A percentile compares a stretch with the other conserved stretches of the same genome.
Evolutionary conservation across 148 eudicot species (phyloP).

Genomic region (Fagopyrum esculentum): DNA sequence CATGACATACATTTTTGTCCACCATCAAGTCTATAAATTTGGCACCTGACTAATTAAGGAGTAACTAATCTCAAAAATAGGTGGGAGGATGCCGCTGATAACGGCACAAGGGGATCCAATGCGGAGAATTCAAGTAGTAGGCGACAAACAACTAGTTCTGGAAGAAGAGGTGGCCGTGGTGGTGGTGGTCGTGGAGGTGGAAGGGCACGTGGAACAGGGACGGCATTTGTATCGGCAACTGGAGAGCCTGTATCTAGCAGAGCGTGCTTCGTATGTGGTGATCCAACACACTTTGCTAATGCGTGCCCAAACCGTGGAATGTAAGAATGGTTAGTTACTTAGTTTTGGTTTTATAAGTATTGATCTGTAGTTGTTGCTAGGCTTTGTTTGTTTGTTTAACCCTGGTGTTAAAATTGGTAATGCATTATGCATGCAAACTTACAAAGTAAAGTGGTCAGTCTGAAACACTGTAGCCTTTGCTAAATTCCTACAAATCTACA

Average conservation of each 20-base stretch:
- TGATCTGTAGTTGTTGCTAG: no score
- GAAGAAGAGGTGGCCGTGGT: conserved; percentile 37
- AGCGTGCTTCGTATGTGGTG: conserved; percentile 74
- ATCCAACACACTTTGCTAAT: conserved; percentile 91
- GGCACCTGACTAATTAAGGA: not conserved
- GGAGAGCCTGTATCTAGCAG: conserved; percentile 75
- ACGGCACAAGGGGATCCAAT: conserved; percentile 27
- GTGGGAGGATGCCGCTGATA: conserved; percentile 68
- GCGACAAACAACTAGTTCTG: conserved; percentile 26
- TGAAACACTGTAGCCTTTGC: not conserved
- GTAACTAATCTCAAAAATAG: conserved; percentile 25
- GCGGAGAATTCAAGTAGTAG: conserved; percentile 24
- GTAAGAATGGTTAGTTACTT: not conserved
- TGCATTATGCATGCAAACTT: no score
- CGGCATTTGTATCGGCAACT: conserved; percentile 74
- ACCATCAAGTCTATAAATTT: not conserved
- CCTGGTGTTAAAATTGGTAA: no score
- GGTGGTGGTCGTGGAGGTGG: conserved; percentile 28
- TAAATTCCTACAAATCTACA: not conserved
- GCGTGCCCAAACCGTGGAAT: conserved; percentile 77
- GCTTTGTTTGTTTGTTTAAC: no score
- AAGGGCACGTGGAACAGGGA: conserved; percentile 20
- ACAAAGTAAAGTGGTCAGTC: no score
- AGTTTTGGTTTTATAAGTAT: no score
- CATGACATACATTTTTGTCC: not conserved